Evolutionary conservation across 148 eudicot genomes (phyloP), one percentile per base, ranked within the genome.

Genomic region (Rhododendron molle): DNA sequence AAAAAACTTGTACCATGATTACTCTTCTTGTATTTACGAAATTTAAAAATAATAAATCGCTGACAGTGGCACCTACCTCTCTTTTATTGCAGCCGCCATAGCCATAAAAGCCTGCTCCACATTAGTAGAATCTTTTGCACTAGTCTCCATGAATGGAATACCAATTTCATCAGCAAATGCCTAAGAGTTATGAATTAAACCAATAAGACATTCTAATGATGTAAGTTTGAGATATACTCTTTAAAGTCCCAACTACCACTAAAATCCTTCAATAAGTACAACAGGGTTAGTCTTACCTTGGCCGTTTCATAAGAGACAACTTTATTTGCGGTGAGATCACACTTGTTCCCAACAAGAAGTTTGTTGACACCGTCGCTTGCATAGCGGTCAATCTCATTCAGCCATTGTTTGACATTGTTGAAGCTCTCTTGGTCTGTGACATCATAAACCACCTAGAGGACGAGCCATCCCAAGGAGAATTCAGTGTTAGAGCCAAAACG

Each of bases 51-150:
- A 32, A 26, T 16, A 46, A 49, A 21, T 4, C 9, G 36, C 34
- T 1, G 2, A 23, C 1, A 77, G 34, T n/a, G 78, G 26, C 18
- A 30, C 86, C 86, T 88, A 96, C 98, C 91, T 96, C 81, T 96
- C 93, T 94, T 94, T 96, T 32, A 94, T 96, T 90, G 92, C 94
- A 40, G 86, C 91, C 84, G 98, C 94, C 99, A 96, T 96, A 52
- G 98, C 93, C 86, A 96, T 88, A 91, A 96, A 96, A 91, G 99
- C 98, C 87, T 94, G 95, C 92, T 96, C 98, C 79, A 96, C 99
- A 87, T 96, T 96, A 26, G 92, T 92, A 18, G 99, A 85, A 85
- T 96, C 99, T 89, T 96, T 94, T 76, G 99, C 99, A 93, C 99
- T 96, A 47, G 99, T 96, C 91, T 96, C 98, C 9, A 96, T 94